Evolutionary conservation across 768 basidiomycete species (phyloP).

Genomic region (Exsudoporus frostii): DNA sequence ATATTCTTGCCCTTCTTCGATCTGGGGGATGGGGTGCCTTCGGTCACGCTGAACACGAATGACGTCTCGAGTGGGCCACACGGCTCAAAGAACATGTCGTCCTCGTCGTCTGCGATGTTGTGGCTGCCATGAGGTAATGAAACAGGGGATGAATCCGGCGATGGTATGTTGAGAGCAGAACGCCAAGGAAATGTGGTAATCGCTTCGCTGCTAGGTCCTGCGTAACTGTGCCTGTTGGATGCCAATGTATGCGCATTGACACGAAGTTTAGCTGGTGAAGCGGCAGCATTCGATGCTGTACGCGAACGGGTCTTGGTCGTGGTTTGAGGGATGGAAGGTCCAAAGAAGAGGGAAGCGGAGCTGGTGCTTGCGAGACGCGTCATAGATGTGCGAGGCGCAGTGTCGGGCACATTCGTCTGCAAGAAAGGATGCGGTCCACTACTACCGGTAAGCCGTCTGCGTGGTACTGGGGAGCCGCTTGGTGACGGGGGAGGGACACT

Average conservation of each 20-base stretch:
- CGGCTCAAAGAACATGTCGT: slow-evolving; percentile 54
- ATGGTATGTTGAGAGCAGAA: slow-evolving; percentile 37
- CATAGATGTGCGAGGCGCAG: slow-evolving; percentile 37
- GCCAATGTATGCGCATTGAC: slow-evolving; percentile 28
- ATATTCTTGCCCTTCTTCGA: slow-evolving; percentile 32
- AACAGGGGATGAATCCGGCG: slow-evolving; percentile 51
- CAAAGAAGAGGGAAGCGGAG: slow-evolving; percentile 68
- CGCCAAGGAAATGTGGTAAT: slow-evolving; percentile 35
- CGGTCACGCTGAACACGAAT: slow-evolving; percentile 54
- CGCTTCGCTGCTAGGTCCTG: slow-evolving; percentile 43
- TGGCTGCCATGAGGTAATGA: slow-evolving; percentile 28
- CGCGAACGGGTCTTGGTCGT: slow-evolving; percentile 20
- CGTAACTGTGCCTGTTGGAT: slow-evolving; percentile 63
- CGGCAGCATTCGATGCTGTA: slow-evolving; percentile 21
- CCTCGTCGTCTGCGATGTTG: slow-evolving; percentile 40
- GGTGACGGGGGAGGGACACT: slow-evolving; percentile 45
- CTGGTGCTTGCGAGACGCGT: slow-evolving; percentile 50
- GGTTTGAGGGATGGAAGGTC: slow-evolving; percentile 37
- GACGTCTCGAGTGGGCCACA: slow-evolving; percentile 46
- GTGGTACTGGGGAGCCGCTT: slow-evolving; percentile 49
- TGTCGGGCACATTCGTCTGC: slow-evolving; percentile 26
- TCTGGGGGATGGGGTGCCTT: slow-evolving; percentile 55
- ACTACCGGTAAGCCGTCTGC: slow-evolving; percentile 49
- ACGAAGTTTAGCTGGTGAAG: slow-evolving; percentile 3
- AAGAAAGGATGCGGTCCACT: slow-evolving; percentile 30